Evolutionary conservation across 2,329 filamentous ascomycete species (phyloP), one percentile per base, ranked within the genome.

Genomic region (Pleomassaria siparia): DNA sequence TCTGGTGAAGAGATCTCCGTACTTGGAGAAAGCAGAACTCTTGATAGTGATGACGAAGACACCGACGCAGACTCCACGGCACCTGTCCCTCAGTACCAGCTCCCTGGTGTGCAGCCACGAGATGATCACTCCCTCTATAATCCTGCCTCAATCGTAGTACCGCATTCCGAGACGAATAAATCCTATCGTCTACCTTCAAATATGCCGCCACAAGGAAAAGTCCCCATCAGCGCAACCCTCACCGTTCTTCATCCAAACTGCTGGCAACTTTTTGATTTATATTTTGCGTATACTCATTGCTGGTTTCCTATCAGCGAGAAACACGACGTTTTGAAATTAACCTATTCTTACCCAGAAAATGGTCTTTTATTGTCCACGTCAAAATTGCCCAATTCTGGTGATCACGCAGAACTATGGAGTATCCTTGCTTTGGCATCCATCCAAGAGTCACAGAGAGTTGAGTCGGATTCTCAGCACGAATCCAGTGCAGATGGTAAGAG

Each of bases 241-340:
- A 58, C 71, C 29, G 60, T 65, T 32, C 70, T 87, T 0, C 83
- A 78, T 13, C 60, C 67, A 13, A 78, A 81, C 59, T 81, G 78
- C 62, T 84, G 76, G 73, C 74, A 78, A 2, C 75, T 91, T 3
- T 72, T 91, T 30, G 85, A 90, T 55, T 77, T 87, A 4, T 91
- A 89, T 63, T 87, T 89, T 50, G 81, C 86, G 1, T 89, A 88
- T 57, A 88, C 85, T 0, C 86, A 91, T 63, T 83, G 80, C 44
- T 91, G 88, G 88, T 77, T 91, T 21, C 88, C 88, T 0, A 83
- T 91, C 21, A 74, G 86, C 10, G 84, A 89, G 53, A 86, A 84
- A 52, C 80, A 86, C 40, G 77, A 80, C 33, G 72, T 88, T 4
- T 72, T 86, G 24, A 79, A 78, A 21, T 71, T 76, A 3, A 80